Evolutionary conservation across 345 rosid genomes (phyloP), one percentile per base, ranked within the genome.

Genomic region (Kandelia obovata): DNA sequence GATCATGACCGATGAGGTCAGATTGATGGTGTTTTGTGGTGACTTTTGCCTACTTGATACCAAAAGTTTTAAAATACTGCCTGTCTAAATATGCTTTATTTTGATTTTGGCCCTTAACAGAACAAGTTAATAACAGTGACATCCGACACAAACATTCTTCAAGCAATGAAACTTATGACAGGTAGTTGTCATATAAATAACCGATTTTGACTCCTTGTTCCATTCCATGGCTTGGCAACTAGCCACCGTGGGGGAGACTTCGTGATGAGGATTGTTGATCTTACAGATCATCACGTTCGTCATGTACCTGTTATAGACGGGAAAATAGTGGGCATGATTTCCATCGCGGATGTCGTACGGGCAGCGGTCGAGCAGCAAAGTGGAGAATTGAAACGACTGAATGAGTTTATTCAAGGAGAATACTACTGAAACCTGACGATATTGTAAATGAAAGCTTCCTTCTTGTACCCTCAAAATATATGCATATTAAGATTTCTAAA

Each of bases 81-180:
- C 32, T 23, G 64, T 58, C 53, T 53, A 51, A 72, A 63, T 25
- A 61, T 59, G 46, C 37, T 61, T 21, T 34, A 34, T 7, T 34
- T 32, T 0, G 1, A 19, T 21, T 30, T 19, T 30, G 26, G 47
- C 37, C 31, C 10, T 70, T 62, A 23, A 28, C 91, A 93, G 98
- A 82, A 75, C 55, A 84, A 81, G 64, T 64, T 89, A 75, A 77
- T 91, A 27, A 88, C 86, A 20, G 91, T 91, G 72, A 81, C 93
- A 21, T 85, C 94, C 1, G 90, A 82, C 63, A 90, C 87, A 55
- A 87, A 79, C 75, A 80, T 91, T 72, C 81, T 86, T 28, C 80
- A 78, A 68, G 97, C 97, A 72, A 91, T 91, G 98, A 85, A 87
- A 73, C 92, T 93, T 28, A 94, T 91, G 96, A 88, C 96, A 80